Evolutionary conservation across 2,329 filamentous ascomycete genomes (phyloP).

Genomic region (Scopulariopsis brevicaulis): DNA sequence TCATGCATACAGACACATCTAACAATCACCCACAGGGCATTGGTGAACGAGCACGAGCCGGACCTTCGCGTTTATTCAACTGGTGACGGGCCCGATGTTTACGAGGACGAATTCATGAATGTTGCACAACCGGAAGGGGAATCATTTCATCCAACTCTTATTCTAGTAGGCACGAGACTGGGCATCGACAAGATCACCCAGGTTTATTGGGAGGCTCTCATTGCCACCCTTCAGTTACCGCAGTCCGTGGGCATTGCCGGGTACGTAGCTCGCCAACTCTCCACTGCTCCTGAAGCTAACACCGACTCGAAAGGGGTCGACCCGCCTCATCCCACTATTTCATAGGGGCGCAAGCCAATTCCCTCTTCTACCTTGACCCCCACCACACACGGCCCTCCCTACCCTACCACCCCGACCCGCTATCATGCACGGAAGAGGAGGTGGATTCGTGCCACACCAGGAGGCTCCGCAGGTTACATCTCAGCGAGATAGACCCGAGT

Average conservation of each 20-base stretch:
- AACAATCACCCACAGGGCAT: conserved; percentile 41
- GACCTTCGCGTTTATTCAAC: conserved; percentile 77
- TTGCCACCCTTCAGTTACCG: conserved; percentile 69
- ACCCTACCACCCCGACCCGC: conserved; percentile 43
- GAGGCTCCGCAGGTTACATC: conserved; percentile 67
- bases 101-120: conserved; percentile 76
- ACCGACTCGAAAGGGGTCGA: conserved; percentile 53
- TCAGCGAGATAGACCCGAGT: conserved; percentile 92
- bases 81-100: conserved; percentile 82
- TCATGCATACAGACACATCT: not conserved
- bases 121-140: conserved; percentile 58
- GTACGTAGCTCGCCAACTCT: conserved; percentile 36
- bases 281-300: not conserved
- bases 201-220: conserved; percentile 91
- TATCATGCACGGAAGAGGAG: conserved; percentile 58
- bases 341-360: conserved; percentile 51
- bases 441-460: conserved; percentile 78
- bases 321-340: conserved; percentile 74
- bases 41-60: conserved; percentile 55
- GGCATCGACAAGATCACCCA: conserved; percentile 92
- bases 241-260: conserved; percentile 96
- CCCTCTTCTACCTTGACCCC: conserved; percentile 91
- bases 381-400: conserved; percentile 74
- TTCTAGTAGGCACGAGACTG: conserved; percentile 78
- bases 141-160: conserved; percentile 69